phyloP scores from a whole-genome alignment of 306 rosid genomes.

The Corylus heterophylla region DNA sequence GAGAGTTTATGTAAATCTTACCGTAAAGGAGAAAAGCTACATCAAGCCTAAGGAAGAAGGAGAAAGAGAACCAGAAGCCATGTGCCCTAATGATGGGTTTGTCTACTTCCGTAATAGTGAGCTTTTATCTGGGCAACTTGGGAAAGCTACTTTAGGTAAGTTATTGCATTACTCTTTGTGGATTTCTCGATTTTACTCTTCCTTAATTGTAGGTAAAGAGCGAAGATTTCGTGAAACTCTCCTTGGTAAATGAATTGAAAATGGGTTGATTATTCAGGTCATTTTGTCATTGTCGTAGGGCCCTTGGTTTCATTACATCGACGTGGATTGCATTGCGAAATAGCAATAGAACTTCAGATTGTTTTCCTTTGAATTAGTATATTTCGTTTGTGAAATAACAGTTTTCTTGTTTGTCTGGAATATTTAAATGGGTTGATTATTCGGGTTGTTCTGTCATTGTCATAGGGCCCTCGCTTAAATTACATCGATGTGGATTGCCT shows the following conservation, averaged over 20 bases:
- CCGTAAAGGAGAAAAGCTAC: slow-evolving; percentile 77
- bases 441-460: too few species aligned
- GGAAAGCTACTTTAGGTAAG: slow-evolving; percentile 93
- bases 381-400: not conserved
- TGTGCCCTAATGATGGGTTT: slow-evolving; percentile 90
- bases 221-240: too few species aligned
- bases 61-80: slow-evolving; percentile 61
- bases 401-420: not conserved
- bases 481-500: too few species aligned
- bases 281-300: too few species aligned
- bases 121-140: slow-evolving; percentile 94
- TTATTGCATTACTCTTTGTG: slow-evolving; percentile 16
- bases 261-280: too few species aligned
- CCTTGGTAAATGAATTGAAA: too few species aligned
- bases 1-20: slow-evolving; percentile 77
- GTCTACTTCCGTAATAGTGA: slow-evolving; percentile 89
- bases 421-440: too few species aligned
- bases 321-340: too few species aligned
- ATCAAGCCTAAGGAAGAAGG: slow-evolving; percentile 48
- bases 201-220: too few species aligned
- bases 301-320: too few species aligned
- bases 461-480: too few species aligned
- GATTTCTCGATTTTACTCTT: not conserved
- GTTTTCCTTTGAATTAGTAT: not conserved
- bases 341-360: too few species aligned